Evolutionary conservation across 192 early-diverging fungal genomes (phyloP), one percentile per base, ranked within the genome.

Genomic region (Cetraspora pellucida): DNA sequence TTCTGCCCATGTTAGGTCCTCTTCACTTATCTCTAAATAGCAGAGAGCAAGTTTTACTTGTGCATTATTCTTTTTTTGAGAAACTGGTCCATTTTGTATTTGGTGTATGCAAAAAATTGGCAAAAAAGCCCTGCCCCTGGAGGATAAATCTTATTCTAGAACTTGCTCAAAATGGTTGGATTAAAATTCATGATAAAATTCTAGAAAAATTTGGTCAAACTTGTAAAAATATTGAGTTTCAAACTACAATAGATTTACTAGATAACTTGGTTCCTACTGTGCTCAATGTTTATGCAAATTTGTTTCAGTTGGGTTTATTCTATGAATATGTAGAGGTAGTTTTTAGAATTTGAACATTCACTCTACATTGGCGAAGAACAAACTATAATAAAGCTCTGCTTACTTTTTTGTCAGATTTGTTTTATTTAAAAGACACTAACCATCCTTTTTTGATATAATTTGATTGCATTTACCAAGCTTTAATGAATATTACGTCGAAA

Each of bases 401-500:
- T 19, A 8, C 11, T 10, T 59, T 74, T 46, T 25, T 60, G 3
- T 60, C 72, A 21, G 55, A 74, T 46, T 7, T 45, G 1, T 74
- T 21, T 57, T 74, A 59, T 74, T 74, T 54, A 37, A 60, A 74
- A 59, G 21, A 44, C 7, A 74, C 21, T 3, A 60, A 43, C 27
- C 11, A 74, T 74, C 43, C 55, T 74, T 44, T 74, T 14, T 58
- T 17, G 43, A 60, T 21, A 23, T 37, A 52, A 19, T 70, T 27
- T 1, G 6, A 30, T 1, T 10, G 21, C 46, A 70, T 52, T 27
- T 70, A 13, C 13, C 31, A 27, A 27, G 10, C 23, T 70, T 70
- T 70, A 70, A 52, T 52, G 47, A 70, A 21, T 70, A 70, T 70
- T 52, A 47, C 4, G 68, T 70, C 10, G 68, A 70, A 52, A 70